phyloP scores from a whole-genome alignment of 75 land plant species.

The Picea sitchensis region DNA sequence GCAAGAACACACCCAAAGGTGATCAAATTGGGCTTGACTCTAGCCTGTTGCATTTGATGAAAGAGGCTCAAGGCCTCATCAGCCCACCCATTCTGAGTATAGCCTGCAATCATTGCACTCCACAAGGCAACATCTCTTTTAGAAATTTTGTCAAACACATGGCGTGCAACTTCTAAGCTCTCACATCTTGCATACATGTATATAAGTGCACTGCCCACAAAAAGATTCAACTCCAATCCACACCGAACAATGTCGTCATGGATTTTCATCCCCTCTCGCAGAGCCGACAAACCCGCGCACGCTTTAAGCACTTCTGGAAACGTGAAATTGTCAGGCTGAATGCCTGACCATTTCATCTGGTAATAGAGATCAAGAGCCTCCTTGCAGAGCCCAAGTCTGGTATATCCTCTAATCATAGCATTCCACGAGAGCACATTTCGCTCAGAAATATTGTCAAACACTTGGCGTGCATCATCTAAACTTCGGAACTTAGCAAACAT shows the following conservation, averaged over 20 bases:
- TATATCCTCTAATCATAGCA: not conserved
- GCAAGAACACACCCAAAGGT: conserved; percentile 50
- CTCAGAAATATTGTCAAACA: not conserved
- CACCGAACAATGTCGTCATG: conserved; percentile 14
- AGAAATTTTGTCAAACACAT: conserved; percentile 15
- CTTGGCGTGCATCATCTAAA: not conserved
- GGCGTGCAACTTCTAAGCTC: not conserved
- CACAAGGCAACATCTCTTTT: conserved; percentile 16
- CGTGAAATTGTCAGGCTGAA: conserved; percentile 14
- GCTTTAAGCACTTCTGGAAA: conserved; percentile 22
- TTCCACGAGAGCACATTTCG: conserved; percentile 1
- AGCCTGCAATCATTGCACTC: conserved; percentile 27
- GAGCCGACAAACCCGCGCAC: conserved; percentile 6
- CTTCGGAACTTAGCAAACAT: not conserved
- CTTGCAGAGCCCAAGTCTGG: conserved; percentile 4
- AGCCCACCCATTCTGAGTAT: conserved; percentile 17
- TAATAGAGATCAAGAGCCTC: no score
- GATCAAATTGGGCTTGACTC: conserved; percentile 31
- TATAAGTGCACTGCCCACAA: conserved; percentile 16
- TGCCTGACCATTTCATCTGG: no score
- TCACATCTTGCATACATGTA: conserved; percentile 17
- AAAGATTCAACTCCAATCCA: conserved; percentile 15
- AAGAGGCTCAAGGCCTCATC: conserved; percentile 16
- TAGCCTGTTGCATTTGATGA: conserved; percentile 24
- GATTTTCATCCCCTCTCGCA: conserved; percentile 5